A percentile compares a stretch with the other conserved stretches of the same genome.
Evolutionary conservation across 768 basidiomycete species (phyloP).

Genomic region (Russula earlei): DNA sequence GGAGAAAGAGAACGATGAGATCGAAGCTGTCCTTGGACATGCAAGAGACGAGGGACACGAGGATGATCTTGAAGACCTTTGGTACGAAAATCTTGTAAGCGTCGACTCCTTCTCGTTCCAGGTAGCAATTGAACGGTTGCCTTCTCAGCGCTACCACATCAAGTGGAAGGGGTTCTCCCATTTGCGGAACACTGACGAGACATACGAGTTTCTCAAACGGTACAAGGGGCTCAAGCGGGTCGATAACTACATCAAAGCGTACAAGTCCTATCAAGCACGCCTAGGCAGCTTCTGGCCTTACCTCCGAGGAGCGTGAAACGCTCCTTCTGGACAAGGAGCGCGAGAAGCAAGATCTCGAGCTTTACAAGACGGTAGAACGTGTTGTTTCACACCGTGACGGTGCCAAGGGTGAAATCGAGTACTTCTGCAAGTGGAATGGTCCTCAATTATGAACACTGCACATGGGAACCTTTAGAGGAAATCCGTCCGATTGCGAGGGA

Average conservation of each 20-base stretch:
- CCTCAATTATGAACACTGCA: slow-evolving; percentile 91
- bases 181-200: slow-evolving; percentile 98
- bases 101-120: slow-evolving; percentile 5
- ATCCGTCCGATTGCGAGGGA: slow-evolving; percentile 68
- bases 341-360: slow-evolving; percentile 84
- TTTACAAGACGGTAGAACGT: slow-evolving; percentile 85
- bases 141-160: slow-evolving; percentile 84
- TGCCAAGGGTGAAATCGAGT: slow-evolving; percentile 53
- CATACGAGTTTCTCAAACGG: slow-evolving; percentile 89
- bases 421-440: slow-evolving; percentile 95
- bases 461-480: slow-evolving; percentile 85
- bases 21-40: slow-evolving; percentile 86
- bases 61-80: slow-evolving; percentile 69
- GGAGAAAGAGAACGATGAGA: slow-evolving; percentile 67
- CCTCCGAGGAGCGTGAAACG: slow-evolving; percentile 82
- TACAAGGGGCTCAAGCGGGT: slow-evolving; percentile 95
- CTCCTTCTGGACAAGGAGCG: slow-evolving; percentile 86
- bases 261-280: slow-evolving; percentile 62
- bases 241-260: slow-evolving; percentile 96
- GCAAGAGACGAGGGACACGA: slow-evolving; percentile 75
- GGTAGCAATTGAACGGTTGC: slow-evolving; percentile 16
- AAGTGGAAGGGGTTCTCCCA: slow-evolving; percentile 99
- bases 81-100: slow-evolving; percentile 77
- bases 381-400: slow-evolving; percentile 71
- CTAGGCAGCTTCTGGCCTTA: slow-evolving; percentile 55